Evolutionary conservation across 176 grass and related monocot genomes (phyloP).

Genomic region (Coix lacrymajobi): DNA sequence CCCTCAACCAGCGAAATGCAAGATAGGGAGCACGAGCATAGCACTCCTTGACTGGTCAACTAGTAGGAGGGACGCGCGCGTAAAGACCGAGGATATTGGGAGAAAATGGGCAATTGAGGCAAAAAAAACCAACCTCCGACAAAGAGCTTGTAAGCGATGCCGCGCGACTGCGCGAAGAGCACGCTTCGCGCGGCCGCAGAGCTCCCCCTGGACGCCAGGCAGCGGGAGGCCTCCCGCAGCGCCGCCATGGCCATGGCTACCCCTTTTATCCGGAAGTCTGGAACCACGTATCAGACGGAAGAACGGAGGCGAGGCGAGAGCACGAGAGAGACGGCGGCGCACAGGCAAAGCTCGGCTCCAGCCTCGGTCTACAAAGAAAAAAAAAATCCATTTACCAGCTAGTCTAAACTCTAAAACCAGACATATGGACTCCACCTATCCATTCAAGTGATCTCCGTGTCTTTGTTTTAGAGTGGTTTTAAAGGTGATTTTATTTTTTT

Average conservation of each 20-base stretch:
- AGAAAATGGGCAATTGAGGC: background rate
- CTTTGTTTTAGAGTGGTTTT: too few species aligned
- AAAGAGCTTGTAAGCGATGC: slow-evolving; percentile 46
- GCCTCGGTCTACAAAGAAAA: too few species aligned
- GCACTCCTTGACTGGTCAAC: background rate
- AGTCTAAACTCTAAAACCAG: too few species aligned
- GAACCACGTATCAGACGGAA: background rate
- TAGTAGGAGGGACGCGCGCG: background rate
- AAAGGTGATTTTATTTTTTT: too few species aligned
- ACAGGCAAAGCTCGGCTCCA: too few species aligned
- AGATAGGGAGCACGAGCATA: background rate
- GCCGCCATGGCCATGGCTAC: slow-evolving; percentile 34
- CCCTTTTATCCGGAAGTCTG: background rate
- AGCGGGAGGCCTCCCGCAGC: slow-evolving; percentile 22
- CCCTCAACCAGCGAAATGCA: background rate
- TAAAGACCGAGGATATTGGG: background rate
- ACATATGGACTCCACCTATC: too few species aligned
- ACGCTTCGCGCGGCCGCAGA: background rate
- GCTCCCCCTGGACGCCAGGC: background rate
- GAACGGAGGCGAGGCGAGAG: background rate
- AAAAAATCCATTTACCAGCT: too few species aligned
- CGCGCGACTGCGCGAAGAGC: slow-evolving; percentile 30
- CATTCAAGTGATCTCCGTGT: too few species aligned
- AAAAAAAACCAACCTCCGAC: slow-evolving; percentile 23
- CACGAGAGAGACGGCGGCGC: too few species aligned